These are phyloP conservation scores for Dendrobium officinale DNA, from an alignment of 106 monocot genomes.

Conservation along the genomic window DNA sequence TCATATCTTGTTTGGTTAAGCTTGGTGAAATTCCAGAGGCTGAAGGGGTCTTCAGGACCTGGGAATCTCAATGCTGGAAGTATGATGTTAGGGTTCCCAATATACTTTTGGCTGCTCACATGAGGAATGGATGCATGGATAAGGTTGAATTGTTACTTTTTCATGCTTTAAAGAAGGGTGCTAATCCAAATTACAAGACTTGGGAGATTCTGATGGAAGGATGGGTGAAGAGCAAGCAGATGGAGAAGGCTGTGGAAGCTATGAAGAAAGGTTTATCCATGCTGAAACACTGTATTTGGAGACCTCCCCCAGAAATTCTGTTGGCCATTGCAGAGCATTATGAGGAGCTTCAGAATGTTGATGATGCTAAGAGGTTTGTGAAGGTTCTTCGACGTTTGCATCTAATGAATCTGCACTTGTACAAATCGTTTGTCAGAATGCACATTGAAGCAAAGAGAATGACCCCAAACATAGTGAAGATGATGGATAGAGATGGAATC, in stretches of 20 bases:
- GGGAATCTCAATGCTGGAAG: conserved; percentile 60
- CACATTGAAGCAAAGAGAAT: conserved; percentile 24
- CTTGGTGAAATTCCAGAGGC: conserved; percentile 50
- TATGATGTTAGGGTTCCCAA: conserved; percentile 76
- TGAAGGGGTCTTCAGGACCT: conserved; percentile 47
- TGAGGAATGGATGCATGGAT: conserved; percentile 64
- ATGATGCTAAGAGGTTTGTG: conserved; percentile 30
- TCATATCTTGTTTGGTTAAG: conserved; percentile 61
- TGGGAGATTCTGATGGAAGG: conserved; percentile 17
- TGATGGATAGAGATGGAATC: conserved; percentile 35
- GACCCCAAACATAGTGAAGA: conserved; percentile 18
- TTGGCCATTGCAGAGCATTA: conserved; percentile 27
- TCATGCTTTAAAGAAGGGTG: conserved; percentile 35
- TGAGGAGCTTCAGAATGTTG: conserved; percentile 25
- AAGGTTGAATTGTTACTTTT: conserved; percentile 57
- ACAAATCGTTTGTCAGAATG: conserved; percentile 53
- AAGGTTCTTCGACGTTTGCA: conserved; percentile 30
- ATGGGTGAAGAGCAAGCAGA: conserved; percentile 46
- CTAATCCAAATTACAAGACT: not conserved
- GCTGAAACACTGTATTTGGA: conserved; percentile 62
- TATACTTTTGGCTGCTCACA: conserved; percentile 69
- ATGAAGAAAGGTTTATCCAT: conserved; percentile 67
- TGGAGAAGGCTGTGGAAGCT: conserved; percentile 69
- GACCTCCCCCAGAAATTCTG: conserved; percentile 21
- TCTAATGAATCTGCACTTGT: conserved; percentile 47